Evolutionary conservation across 192 early-diverging fungal species (phyloP), one percentile per base, ranked within the genome.

Genomic region (Lunasporangiospora selenospora): DNA sequence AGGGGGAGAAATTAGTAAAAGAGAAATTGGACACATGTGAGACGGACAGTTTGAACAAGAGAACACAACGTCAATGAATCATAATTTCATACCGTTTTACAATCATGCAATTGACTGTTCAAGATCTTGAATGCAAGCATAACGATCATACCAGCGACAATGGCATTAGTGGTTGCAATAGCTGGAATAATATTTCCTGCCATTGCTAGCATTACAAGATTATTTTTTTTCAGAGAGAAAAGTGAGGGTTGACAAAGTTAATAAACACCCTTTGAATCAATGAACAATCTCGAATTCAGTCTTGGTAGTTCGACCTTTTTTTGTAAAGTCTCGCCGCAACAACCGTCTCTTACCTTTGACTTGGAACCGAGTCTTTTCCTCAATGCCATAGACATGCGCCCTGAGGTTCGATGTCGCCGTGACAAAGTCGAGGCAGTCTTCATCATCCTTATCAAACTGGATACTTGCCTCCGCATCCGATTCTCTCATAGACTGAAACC

Each of bases 151-250:
- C 97, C 98, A 12, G 96, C 93, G 55, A 98, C 85, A 26, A 97
- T 91, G 7, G 96, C 98, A 57, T 99, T 99, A 13, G 98, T 97
- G 0, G 98, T 98, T 36, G 98, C 96, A 53, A 99, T 94, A 26
- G 96, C 96, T 1, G 97, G 96, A 54, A 98, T 98, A 55, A 99
- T 98, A 63, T 96, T 97, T 46, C 97, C 97, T 6, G 98, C 98
- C 93, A 98, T 98, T 30, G 95, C 94, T 92, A 61, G 3, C n/a
- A n/a, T n/a, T n/a, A n/a, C n/a, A n/a, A n/a, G n/a, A n/a, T n/a
- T n/a, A n/a, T n/a, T n/a, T n/a, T n/a, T n/a, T n/a, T n/a, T n/a
- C n/a, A n/a, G n/a, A n/a, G n/a, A n/a, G n/a, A n/a, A n/a, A n/a
- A n/a, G n/a, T n/a, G n/a, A n/a, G n/a, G n/a, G n/a, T n/a, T n/a